Base-by-base conservation (phyloP, 2,329 filamentous ascomycete genomes). In the Hymenoscyphus fraxineus region DNA sequence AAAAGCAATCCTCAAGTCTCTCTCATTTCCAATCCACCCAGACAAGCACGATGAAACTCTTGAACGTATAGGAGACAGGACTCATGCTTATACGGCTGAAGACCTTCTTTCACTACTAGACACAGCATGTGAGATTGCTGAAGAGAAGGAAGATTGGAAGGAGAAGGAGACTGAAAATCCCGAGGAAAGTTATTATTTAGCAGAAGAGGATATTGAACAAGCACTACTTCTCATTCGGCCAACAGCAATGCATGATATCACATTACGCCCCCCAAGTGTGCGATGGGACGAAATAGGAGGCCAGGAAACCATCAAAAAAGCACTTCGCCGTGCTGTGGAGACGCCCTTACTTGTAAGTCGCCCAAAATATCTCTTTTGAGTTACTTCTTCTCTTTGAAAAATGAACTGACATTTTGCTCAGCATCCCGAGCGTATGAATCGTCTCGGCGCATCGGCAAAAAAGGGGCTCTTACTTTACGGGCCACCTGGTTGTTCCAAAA, bases 401-500 rank as follows among this genome's bases (percentile, higher is more conserved):
- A 59, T 16, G 63, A 60, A 54, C 65, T 67, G 65, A 67, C 55
- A 67, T 59, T 70, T 56, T 27, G 4, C 57, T 19, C 66, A 85
- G 76, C 76, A 82, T 63, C 79, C 82, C 2, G 79, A 82, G 57
- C 73, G 80, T 38, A 81, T 87, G 77, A 76, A 77, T 61, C 75
- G 78, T 65, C 76, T 84, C 16, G 80, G 81, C 60, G 76, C 83
- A 31, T 83, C 83, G 39, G 87, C 88, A 0, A 88, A 89, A 63
- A 96, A 94, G 73, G 93, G 93, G 0, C 85, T 97, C 16, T 82
- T 98, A 6, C 83, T 98, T 2, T 97, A 97, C 76, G 94, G 94
- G 0, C 94, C 94, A 0, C 94, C 94, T 0, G 94, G 94, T 3
- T 97, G 94, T 78, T 96, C 93, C 68, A 98, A 98, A 78, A 98